Conservation (phyloP, 495 filamentous ascomycete species). For the Neurospora sp. region DNA sequence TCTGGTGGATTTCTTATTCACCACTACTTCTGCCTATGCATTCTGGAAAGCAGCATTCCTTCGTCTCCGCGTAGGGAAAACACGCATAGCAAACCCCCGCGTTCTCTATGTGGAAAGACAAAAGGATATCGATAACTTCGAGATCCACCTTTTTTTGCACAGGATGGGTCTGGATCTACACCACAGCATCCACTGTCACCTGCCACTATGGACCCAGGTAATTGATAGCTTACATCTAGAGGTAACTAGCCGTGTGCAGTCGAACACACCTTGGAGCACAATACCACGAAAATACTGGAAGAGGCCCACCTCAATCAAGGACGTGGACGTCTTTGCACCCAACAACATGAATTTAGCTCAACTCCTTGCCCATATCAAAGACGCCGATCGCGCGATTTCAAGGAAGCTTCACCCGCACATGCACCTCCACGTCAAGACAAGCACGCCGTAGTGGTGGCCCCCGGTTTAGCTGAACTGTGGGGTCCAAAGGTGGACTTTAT, state of each 20-base stretch:
- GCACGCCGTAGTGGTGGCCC: neutral
- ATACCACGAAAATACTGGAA: no score
- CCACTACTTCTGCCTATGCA: neutral
- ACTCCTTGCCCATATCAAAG: neutral
- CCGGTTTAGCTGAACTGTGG: neutral
- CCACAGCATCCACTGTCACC: no score
- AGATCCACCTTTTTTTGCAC: neutral
- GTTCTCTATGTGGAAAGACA: neutral
- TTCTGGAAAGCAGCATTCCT: neutral
- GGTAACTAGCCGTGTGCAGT: no score
- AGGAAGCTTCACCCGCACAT: neutral
- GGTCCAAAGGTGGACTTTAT: neutral
- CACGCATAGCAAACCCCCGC: neutral
- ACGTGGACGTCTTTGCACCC: neutral
- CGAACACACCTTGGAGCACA: no score
- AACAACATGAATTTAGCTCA: neutral
- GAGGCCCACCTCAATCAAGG: no score
- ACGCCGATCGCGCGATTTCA: neutral
- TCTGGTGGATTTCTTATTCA: neutral
- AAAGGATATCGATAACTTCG: neutral
- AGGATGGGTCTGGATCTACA: neutral
- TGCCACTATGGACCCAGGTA: no score
- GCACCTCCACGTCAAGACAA: neutral
- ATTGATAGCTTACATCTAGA: no score
- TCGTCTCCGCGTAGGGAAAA: neutral